Percentiles rank a stretch among this genome's conserved stretches.
Conservation (phyloP, 805 yeast genomes). For the Komagataella ulmi region DNA sequence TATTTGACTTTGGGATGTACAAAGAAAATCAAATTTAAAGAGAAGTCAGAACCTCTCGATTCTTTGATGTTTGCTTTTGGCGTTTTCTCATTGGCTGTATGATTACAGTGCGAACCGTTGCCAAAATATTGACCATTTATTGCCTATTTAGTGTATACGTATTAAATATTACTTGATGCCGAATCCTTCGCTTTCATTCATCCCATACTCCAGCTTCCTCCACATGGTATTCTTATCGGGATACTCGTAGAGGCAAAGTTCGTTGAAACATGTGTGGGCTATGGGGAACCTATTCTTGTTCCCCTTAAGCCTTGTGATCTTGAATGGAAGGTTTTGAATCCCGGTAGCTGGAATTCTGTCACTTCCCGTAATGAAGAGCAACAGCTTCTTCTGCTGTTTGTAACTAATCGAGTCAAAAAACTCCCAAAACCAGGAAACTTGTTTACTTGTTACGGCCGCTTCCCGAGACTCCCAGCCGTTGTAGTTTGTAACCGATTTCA, state of each 20-base stretch:
- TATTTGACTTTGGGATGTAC: not conserved
- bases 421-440: slow-evolving; percentile 83
- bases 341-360: slow-evolving; percentile 93
- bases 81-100: not conserved
- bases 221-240: slow-evolving; percentile 35
- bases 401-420: slow-evolving; percentile 35
- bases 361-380: slow-evolving; percentile 79
- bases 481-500: slow-evolving; percentile 66
- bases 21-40: not conserved
- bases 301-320: slow-evolving; percentile 37
- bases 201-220: slow-evolving; percentile 50
- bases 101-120: not conserved
- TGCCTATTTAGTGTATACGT: not conserved
- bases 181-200: slow-evolving; percentile 76
- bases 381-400: slow-evolving; percentile 43
- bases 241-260: slow-evolving; percentile 66
- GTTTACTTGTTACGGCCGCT: slow-evolving; percentile 21
- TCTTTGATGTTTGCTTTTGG: not conserved
- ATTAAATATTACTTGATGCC: slow-evolving; percentile 22
- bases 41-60: not conserved
- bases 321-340: slow-evolving; percentile 57
- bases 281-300: slow-evolving; percentile 50
- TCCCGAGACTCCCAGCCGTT: slow-evolving; percentile 40
- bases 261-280: slow-evolving; percentile 94
- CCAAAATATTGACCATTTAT: not conserved